Percentiles rank a stretch among this genome's conserved stretches.
Evolutionary conservation across 2,329 filamentous ascomycete genomes (phyloP).

Genomic region (Aspergillus sp.): DNA sequence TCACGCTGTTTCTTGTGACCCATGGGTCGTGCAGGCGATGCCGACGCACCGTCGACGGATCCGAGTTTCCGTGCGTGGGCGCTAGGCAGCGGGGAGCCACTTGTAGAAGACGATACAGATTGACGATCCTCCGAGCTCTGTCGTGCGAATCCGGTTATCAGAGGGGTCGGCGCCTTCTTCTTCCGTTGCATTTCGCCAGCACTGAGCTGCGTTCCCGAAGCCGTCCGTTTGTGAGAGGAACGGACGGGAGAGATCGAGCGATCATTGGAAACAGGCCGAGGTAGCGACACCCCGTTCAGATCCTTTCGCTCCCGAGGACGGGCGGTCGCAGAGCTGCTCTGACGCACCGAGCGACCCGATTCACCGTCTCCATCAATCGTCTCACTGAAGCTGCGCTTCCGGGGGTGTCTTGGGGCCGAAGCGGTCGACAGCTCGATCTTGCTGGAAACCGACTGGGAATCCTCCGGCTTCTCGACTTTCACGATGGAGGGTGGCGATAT

Average conservation of each 20-base stretch:
- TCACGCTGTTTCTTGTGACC: constrained; percentile 82
- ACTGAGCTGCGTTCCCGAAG: constrained; percentile 32
- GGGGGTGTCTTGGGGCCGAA: constrained; percentile 20
- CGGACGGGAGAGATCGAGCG: constrained; percentile 38
- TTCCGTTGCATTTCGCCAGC: constrained; percentile 23
- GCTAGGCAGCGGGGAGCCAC: constrained; percentile 44
- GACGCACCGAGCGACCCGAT: constrained; percentile 23
- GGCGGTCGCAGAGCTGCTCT: constrained; percentile 15
- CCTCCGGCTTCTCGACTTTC: constrained; percentile 38
- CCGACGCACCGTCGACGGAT: constrained; percentile 45
- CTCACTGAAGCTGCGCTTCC: constrained; percentile 40
- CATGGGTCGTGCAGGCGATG: constrained; percentile 66
- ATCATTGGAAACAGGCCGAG: constrained; percentile 30
- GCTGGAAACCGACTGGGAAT: constrained; percentile 24
- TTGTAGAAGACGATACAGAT: constrained; percentile 45
- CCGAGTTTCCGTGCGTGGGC: constrained; percentile 42
- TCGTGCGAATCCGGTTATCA: constrained; percentile 40
- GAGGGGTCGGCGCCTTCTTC: constrained; percentile 42
- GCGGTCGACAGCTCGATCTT: constrained; percentile 19
- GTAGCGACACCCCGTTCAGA: constrained; percentile 24
- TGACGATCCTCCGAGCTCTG: constrained; percentile 47
- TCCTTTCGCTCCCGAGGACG: constrained; percentile 27
- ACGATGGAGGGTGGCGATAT: constrained; percentile 34
- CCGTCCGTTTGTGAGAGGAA: constrained; percentile 36
- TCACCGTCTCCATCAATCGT: constrained; percentile 31